Evolutionary conservation across 2,329 filamentous ascomycete genomes (phyloP), one percentile per base, ranked within the genome.

Genomic region (Myriosclerotinia curreyana): DNA sequence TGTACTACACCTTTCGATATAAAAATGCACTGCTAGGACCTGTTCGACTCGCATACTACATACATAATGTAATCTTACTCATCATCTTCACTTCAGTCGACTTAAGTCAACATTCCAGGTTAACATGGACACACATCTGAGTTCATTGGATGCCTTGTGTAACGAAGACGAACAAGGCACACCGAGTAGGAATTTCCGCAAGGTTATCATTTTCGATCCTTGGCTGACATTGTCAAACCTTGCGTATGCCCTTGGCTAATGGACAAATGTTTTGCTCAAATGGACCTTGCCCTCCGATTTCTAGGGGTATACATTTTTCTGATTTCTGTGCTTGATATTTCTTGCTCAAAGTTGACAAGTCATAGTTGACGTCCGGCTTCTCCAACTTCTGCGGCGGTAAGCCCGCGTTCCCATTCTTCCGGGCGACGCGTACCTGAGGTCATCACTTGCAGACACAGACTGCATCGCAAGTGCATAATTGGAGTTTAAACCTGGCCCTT

Each of bases 371-470:
- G 51, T 54, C 50, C 31, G 50, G 56, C 28, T 46, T 40, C 54
- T 34, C 40, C 49, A 54, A 22, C 49, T 54, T 64, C 50, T 64
- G 53, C 34, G 31, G 40, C 54, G n/a, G 50, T 61, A 40, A 50
- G 50, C 36, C 46, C 34, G 56, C 49, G 28, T 22, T 42, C 49
- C 40, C 20, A 61, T 61, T 61, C 62, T 54, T 12, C 38, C 36
- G 46, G n/a, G 17, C 38, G 25, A 51, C 48, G 25, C 46, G 36
- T 59, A 44, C 61, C 53, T 36, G n/a, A n/a, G n/a, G n/a, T n/a
- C 36, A 54, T 64, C 62, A 61, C 49, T 61, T 64, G 62, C 56
- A 61, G 55, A 40, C 38, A 28, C 59, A 40, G 36, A 48, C n/a
- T 46, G 55, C 48, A 64, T 60, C 25, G 40, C 31, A 52, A 51